phyloP scores from a whole-genome alignment of 768 basidiomycete species.

The Aureoboletus auriporus region DNA sequence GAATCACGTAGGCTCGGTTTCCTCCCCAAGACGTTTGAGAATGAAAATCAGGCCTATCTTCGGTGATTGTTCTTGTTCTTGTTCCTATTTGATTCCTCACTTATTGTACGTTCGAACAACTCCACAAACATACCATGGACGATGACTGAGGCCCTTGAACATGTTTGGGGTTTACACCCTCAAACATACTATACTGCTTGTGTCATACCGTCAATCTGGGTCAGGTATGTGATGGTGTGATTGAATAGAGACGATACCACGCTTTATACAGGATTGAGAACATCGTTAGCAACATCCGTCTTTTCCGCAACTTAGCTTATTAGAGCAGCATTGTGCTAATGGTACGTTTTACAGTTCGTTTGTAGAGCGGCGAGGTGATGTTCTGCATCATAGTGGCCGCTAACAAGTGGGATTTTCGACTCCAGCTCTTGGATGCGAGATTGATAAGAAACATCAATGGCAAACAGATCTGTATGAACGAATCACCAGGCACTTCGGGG shows the following conservation, averaged over 20 bases:
- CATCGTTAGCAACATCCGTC: conserved; percentile 62
- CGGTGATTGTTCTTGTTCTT: conserved; percentile 34
- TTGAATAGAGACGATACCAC: background rate
- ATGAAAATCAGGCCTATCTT: conserved; percentile 48
- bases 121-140: conserved; percentile 78
- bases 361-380: background rate
- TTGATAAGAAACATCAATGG: conserved; percentile 69
- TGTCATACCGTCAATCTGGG: conserved; percentile 47
- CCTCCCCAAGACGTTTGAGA: conserved; percentile 49
- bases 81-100: background rate
- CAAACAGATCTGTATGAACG: conserved; percentile 68
- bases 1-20: conserved; percentile 63
- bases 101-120: conserved; percentile 26
- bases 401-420: conserved; percentile 52
- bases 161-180: conserved; percentile 73
- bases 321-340: conserved; percentile 60
- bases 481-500: conserved; percentile 70
- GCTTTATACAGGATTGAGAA: conserved; percentile 58
- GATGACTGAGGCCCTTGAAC: conserved; percentile 68
- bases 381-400: conserved; percentile 50
- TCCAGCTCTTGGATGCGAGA: conserved; percentile 58
- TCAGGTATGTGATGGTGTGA: conserved; percentile 49
- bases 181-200: conserved; percentile 40
- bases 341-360: conserved; percentile 35
- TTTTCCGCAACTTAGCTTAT: conserved; percentile 62